These are phyloP conservation scores for Aspergillus ostianus DNA, from an alignment of 495 filamentous ascomycete species.

Conservation along the genomic window DNA sequence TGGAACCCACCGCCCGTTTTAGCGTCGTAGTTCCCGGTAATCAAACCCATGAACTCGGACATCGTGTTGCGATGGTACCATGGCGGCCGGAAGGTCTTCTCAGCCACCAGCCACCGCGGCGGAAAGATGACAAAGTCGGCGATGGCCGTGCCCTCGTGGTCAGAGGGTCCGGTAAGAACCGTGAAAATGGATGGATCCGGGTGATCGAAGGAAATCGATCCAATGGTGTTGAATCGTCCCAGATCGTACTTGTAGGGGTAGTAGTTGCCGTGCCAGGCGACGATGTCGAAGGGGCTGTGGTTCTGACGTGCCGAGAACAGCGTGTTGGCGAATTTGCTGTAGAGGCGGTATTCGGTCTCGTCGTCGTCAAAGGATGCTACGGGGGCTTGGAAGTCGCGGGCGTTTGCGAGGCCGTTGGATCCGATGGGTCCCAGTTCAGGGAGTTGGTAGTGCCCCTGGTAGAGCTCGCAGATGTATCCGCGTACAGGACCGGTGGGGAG, in stretches of 20 bases:
- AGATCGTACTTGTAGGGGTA: slow-evolving; percentile 90
- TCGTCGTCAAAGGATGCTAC: slow-evolving; percentile 71
- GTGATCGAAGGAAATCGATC: slow-evolving; percentile 72
- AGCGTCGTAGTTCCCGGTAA: slow-evolving; percentile 65
- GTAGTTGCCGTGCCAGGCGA: slow-evolving; percentile 76
- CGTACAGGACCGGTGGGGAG: slow-evolving; percentile 64
- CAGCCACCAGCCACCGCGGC: slow-evolving; percentile 74
- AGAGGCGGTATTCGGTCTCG: slow-evolving; percentile 55
- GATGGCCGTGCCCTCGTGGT: slow-evolving; percentile 68
- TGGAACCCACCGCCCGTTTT: slow-evolving; percentile 64
- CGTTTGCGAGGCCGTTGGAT: slow-evolving; percentile 81
- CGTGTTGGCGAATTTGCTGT: slow-evolving; percentile 76
- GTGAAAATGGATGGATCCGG: slow-evolving; percentile 82
- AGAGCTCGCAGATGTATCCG: slow-evolving; percentile 86
- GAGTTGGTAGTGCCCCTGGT: slow-evolving; percentile 79
- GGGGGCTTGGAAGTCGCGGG: slow-evolving; percentile 84
- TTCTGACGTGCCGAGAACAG: slow-evolving; percentile 71
- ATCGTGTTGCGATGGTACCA: slow-evolving; percentile 83
- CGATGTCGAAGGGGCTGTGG: slow-evolving; percentile 80
- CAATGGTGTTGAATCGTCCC: slow-evolving; percentile 74
- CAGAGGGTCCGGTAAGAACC: slow-evolving; percentile 73
- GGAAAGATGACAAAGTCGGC: slow-evolving; percentile 85
- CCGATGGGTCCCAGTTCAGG: slow-evolving; percentile 90
- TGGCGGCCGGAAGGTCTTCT: slow-evolving; percentile 78
- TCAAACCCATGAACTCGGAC: slow-evolving; percentile 60